Base-by-base conservation (phyloP, 1,284 basidiomycete genomes). In the Rhodotorula sp. region DNA sequence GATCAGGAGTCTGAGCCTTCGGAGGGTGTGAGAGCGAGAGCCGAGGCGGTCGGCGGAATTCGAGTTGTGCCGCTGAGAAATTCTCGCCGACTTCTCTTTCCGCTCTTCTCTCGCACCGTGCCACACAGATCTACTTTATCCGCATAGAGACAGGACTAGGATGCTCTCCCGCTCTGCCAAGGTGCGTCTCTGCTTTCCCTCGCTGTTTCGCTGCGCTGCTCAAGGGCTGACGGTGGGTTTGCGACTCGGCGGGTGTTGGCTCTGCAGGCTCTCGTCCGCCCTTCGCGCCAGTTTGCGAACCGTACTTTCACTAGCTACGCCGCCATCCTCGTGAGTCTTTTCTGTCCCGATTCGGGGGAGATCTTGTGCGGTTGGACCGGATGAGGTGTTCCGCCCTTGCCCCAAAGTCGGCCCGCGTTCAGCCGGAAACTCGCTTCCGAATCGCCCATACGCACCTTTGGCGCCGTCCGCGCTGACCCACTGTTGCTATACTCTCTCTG, bases 91-190 rank as follows among this genome's bases (percentile, higher is more conserved):
- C 38, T 10, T 43, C 10, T 43, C 21, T 52, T 23, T 21, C 50
- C 50, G 38, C 28, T 19, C 28, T 60, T 47, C 47, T 21, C 12
- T 6, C 28, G 12, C 47, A 28, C 5, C 7, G 28, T 43, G 12
- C 31, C 12, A 6, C 10, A 5, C n/a, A 23, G 12, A 28, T 34
- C 47, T 23, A 18, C 47, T 14, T 19, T 12, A 18, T n/a, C 26
- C 21, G 21, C 14, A 19, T 38, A n/a, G 54, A 55, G 14, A 21
- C 54, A 8, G 14, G 26, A 60, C 28, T 16, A 26, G 21, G 55
- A 72, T 72, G 71, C 47, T 72, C 16, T 64, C 62, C 45, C 67
- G 71, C 28, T 72, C 71, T 58, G 54, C 60, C 59, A 68, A 66
- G 62, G 71, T 72, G 49, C 47, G 70, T 45, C 26, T 14, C 21